phyloP scores from a whole-genome alignment of 1,284 basidiomycete species.

The Ceratobasidium sp. region DNA sequence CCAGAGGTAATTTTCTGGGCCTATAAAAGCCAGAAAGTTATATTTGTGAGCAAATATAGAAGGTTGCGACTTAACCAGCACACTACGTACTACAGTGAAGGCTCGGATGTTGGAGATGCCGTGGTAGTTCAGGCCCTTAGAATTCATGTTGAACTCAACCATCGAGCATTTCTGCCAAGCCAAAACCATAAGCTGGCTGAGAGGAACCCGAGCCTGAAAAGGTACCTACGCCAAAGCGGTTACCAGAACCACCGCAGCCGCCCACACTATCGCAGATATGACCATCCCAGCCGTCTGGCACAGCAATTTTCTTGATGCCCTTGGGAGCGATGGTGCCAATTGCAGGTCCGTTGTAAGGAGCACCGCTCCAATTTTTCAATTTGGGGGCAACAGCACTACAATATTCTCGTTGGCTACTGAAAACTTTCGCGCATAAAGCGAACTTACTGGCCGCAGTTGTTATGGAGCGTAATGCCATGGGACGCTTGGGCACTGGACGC shows the following conservation, averaged over 20 bases:
- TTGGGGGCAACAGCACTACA: slow-evolving; percentile 2
- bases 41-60: no score
- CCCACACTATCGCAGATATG: slow-evolving; percentile 45
- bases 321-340: slow-evolving; percentile 12
- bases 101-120: slow-evolving; percentile 46
- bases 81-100: slow-evolving; percentile 29
- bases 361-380: slow-evolving; percentile 33
- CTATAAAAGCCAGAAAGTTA: no score
- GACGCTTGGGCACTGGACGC: slow-evolving; percentile 20
- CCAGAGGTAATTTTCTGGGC: not conserved
- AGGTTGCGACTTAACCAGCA: not conserved
- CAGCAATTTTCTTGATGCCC: slow-evolving; percentile 7
- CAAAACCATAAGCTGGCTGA: not conserved
- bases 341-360: slow-evolving; percentile 29
- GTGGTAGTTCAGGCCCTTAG: slow-evolving; percentile 33
- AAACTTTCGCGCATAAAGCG: no score
- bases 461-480: slow-evolving; percentile 21
- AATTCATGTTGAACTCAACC: slow-evolving; percentile 42
- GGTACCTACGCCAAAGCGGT: slow-evolving; percentile 43
- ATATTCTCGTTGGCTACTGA: no score
- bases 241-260: slow-evolving; percentile 31
- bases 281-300: slow-evolving; percentile 45
- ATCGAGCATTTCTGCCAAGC: slow-evolving; percentile 26
- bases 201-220: no score
- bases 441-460: slow-evolving; percentile 35